These are phyloP conservation scores for Juncus inflexus DNA, from an alignment of 176 grass and related monocot species.

Conservation along the genomic window DNA sequence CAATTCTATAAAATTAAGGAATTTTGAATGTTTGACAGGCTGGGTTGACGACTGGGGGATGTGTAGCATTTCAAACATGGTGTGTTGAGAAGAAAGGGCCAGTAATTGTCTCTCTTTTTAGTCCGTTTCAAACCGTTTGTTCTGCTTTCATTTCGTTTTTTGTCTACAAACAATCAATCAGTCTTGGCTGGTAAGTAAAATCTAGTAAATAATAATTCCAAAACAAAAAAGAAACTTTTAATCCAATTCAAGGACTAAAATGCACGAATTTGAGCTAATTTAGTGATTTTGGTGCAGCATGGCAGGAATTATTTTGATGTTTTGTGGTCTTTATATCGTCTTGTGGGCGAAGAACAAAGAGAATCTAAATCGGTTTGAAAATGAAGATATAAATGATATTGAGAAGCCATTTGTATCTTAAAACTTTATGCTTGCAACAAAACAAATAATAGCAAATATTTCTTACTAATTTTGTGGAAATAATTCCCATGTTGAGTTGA, in stretches of 20 bases:
- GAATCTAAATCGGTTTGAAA: neutral
- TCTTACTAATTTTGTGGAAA: too few species aligned
- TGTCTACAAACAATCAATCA: conserved; percentile 33
- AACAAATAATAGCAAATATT: too few species aligned
- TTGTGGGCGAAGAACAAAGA: conserved; percentile 53
- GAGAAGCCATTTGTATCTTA: too few species aligned
- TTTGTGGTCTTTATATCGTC: conserved; percentile 55
- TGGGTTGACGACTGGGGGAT: conserved; percentile 23
- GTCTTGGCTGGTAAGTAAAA: conserved; percentile 32
- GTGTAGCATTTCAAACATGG: conserved; percentile 50
- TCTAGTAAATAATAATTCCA: neutral
- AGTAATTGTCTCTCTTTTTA: conserved; percentile 55
- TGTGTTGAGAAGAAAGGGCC: conserved; percentile 48
- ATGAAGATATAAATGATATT: too few species aligned
- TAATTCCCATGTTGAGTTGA: too few species aligned
- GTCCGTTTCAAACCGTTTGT: conserved; percentile 52
- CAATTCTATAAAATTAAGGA: neutral
- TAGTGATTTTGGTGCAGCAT: conserved; percentile 23
- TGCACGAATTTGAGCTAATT: neutral
- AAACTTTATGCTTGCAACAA: too few species aligned
- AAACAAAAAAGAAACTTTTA: too few species aligned
- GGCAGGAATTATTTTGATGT: conserved; percentile 52
- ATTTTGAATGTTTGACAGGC: conserved; percentile 26
- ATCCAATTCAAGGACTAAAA: too few species aligned
- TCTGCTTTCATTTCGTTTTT: conserved; percentile 35